A percentile compares a stretch with the other conserved stretches of the same genome.
These are phyloP conservation scores for Ustilago nuda DNA, from an alignment of 1,284 basidiomycete species.

Conservation along the genomic window DNA sequence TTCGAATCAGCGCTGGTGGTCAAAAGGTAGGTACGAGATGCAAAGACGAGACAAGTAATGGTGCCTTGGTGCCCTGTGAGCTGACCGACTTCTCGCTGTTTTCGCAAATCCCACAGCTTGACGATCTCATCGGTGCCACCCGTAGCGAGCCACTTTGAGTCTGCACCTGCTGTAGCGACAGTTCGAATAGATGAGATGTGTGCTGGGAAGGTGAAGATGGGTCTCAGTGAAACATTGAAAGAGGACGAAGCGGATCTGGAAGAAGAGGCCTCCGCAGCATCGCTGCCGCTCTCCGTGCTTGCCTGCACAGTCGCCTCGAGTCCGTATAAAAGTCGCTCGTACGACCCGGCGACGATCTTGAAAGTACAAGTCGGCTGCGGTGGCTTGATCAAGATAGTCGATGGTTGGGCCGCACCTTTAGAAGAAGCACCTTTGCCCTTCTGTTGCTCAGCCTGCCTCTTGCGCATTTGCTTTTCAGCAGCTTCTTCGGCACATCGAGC, in stretches of 20 bases:
- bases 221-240: slow-evolving; percentile 72
- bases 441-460: slow-evolving; percentile 31
- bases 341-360: slow-evolving; percentile 88
- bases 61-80: slow-evolving; percentile 94
- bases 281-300: slow-evolving; percentile 57
- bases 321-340: slow-evolving; percentile 95
- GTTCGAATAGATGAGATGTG: slow-evolving; percentile 92
- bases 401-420: slow-evolving; percentile 8
- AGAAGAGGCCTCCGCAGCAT: slow-evolving; percentile 25
- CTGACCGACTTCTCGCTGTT: slow-evolving; percentile 90
- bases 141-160: slow-evolving; percentile 88
- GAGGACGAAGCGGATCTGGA: slow-evolving; percentile 20
- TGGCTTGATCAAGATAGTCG: slow-evolving; percentile 43
- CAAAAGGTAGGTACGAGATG: slow-evolving; percentile 86
- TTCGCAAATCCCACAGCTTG: slow-evolving; percentile 94
- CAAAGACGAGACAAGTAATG: slow-evolving; percentile 88
- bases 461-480: slow-evolving; percentile 25
- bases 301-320: slow-evolving; percentile 77
- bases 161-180: slow-evolving; percentile 75
- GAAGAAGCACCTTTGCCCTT: slow-evolving; percentile 26
- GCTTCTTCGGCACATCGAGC: slow-evolving; percentile 32
- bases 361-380: slow-evolving; percentile 71
- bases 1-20: slow-evolving; percentile 83
- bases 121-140: slow-evolving; percentile 94
- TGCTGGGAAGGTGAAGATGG: slow-evolving; percentile 95